Evolutionary conservation across 768 basidiomycete species (phyloP).

Genomic region (Leccinum imitatum): DNA sequence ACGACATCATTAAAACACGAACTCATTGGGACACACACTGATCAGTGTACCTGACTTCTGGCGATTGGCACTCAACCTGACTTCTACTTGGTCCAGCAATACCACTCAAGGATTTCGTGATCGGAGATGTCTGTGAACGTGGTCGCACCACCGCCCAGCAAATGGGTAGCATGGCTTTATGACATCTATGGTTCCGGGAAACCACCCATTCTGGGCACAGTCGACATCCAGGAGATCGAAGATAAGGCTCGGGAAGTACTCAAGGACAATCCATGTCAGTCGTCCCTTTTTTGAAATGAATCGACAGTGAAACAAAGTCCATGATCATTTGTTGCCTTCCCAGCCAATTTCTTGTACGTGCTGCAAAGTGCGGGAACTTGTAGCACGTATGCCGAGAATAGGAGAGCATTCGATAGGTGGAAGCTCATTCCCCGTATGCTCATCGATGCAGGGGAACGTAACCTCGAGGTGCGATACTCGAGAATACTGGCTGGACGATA

Average conservation of each 20-base stretch:
- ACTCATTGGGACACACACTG: neutral
- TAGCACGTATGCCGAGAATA: slow-evolving; percentile 64
- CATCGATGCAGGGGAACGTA: slow-evolving; percentile 50
- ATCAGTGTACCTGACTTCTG: neutral
- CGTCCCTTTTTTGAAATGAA: neutral
- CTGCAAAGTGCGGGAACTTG: slow-evolving; percentile 68
- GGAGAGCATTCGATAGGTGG: slow-evolving; percentile 54
- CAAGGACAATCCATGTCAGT: slow-evolving; percentile 53
- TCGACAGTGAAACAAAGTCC: neutral
- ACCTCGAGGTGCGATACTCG: slow-evolving; percentile 42
- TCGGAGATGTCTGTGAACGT: slow-evolving; percentile 20
- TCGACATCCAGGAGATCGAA: slow-evolving; percentile 63
- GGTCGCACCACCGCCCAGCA: slow-evolving; percentile 21
- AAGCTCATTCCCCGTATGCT: slow-evolving; percentile 56
- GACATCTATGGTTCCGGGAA: slow-evolving; percentile 24
- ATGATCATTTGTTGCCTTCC: neutral
- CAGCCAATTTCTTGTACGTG: slow-evolving; percentile 69
- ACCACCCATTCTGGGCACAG: slow-evolving; percentile 48
- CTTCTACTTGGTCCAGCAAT: neutral
- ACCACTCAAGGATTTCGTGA: neutral
- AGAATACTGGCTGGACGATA: neutral
- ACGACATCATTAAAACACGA: neutral
- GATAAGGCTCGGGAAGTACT: slow-evolving; percentile 59
- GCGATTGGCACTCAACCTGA: neutral
- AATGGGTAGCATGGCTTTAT: slow-evolving; percentile 22